A percentile compares a stretch with the other conserved stretches of the same genome.
Conservation (phyloP, 352 stramenopile genomes). For the Phytophthora crassamura region DNA sequence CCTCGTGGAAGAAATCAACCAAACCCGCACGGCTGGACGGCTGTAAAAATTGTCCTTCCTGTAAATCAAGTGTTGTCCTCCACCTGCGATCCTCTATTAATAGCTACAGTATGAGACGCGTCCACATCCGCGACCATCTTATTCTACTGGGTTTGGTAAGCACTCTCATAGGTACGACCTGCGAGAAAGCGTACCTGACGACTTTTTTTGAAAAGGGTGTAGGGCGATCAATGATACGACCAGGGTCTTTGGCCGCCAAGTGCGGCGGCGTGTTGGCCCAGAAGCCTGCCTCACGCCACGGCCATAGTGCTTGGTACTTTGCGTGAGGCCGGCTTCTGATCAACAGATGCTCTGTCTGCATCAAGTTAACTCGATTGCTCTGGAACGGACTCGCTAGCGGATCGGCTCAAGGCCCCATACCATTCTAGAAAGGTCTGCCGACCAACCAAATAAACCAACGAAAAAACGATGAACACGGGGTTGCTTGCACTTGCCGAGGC, state of each 20-base stretch:
- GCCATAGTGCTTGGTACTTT: conserved; percentile 26
- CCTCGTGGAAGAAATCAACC: conserved; percentile 35
- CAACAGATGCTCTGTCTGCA: conserved; percentile 30
- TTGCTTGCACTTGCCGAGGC: conserved; percentile 13
- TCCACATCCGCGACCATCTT: background rate
- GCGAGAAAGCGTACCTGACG: conserved; percentile 4
- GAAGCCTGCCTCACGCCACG: conserved; percentile 21
- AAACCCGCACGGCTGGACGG: conserved; percentile 13
- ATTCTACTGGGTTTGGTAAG: background rate
- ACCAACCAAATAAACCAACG: background rate
- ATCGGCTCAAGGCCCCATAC: background rate
- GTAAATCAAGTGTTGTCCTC: conserved; percentile 36
- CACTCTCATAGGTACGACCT: conserved; percentile 9
- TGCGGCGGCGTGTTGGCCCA: conserved; percentile 23
- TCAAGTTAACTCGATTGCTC: conserved; percentile 6
- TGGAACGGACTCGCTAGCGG: conserved; percentile 10
- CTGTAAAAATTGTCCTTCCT: conserved; percentile 29
- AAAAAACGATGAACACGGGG: conserved; percentile 8
- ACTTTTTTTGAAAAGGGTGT: background rate
- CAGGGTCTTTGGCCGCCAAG: conserved; percentile 19
- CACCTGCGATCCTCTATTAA: conserved; percentile 26
- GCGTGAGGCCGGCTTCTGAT: too few relatives aligned
- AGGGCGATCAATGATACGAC: conserved; percentile 32
- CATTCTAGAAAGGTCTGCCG: too few relatives aligned
- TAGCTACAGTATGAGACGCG: conserved; percentile 30